Base-by-base conservation (phyloP, 2,329 filamentous ascomycete genomes). In the Colletotrichum sp. region DNA sequence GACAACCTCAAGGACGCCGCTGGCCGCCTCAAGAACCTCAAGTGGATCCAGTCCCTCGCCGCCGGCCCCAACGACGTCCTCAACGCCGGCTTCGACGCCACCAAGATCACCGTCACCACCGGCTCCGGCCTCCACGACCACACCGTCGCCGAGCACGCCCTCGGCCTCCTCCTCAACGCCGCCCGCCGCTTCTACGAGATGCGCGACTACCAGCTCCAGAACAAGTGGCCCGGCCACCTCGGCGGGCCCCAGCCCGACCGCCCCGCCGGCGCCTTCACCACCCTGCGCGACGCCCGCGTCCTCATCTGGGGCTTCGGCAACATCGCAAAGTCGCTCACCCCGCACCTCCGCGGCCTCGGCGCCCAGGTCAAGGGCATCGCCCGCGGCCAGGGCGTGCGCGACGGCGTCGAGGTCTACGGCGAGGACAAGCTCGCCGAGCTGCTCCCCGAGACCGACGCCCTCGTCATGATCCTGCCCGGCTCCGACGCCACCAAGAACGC, bases 391-490 rank as follows among this genome's bases (percentile, higher is more conserved):
- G 92, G 92, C 10, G 90, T 93, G 16, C 86, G 92, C 63, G 83
- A 90, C 73, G 92, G 92, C 18, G 85, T 90, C 58, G 86, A 93
- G 85, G 88, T 93, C 71, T 89, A 87, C 82, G 82, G 79, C 67
- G 91, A 93, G 81, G 89, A 91, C 71, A 84, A 83, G 60, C 85
- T 93, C 58, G 76, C 87, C 6, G 84, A 89, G 77, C 82, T 93
- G 36, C 86, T 93, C 43, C 85, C 88, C 36, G 80, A 88, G 81
- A 92, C 91, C 0, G 92, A 93, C 79, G 92, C 91, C 0, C 85
- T 93, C n/a, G 91, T 93, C 79, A 93, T 93, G 92, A 93, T 93
- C 77, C 85, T 93, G 9, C 91, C 91, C 0, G 91, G 91, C 0
- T 88, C 88, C 43, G 89, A 88, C 10, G 85, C 86, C n/a, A 93